Conservation (phyloP, 257 asterid genomes). For the Solanum tarapatanum region DNA sequence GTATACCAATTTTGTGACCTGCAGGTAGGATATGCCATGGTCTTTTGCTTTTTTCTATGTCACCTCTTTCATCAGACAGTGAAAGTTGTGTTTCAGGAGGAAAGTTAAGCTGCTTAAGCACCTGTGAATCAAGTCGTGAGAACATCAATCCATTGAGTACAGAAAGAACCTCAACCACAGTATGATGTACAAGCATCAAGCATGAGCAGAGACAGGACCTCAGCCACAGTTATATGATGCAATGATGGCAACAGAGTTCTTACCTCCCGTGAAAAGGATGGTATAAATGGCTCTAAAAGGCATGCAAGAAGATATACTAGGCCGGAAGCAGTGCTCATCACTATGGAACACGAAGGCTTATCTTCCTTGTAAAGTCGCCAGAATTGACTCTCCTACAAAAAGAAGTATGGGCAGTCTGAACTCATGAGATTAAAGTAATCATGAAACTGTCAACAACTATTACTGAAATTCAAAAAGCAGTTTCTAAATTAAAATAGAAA, state of each 20-base stretch:
- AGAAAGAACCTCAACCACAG: background rate
- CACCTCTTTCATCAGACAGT: constrained; percentile 60
- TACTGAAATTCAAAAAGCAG: background rate
- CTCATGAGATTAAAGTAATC: background rate
- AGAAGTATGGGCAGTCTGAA: background rate
- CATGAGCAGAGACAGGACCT: background rate
- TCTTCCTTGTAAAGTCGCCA: constrained; percentile 98
- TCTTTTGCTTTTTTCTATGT: constrained; percentile 57
- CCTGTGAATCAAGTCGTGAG: constrained; percentile 25
- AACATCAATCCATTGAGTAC: background rate
- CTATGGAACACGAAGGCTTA: constrained; percentile 51
- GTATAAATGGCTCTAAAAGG: constrained; percentile 90
- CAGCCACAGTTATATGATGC: background rate
- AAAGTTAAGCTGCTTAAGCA: constrained; percentile 89
- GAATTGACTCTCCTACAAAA: constrained; percentile 69
- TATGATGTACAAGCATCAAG: background rate
- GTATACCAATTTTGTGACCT: constrained; percentile 84
- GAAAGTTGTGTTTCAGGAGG: constrained; percentile 48
- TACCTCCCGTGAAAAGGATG: constrained; percentile 85
- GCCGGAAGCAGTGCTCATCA: constrained; percentile 83
- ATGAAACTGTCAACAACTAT: background rate
- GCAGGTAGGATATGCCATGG: constrained; percentile 83
- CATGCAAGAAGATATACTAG: constrained; percentile 87
- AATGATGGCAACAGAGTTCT: background rate
- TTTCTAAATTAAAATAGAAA: background rate